Evolutionary conservation across 768 basidiomycete species (phyloP).

Genomic region (Lentinula guzmanii): DNA sequence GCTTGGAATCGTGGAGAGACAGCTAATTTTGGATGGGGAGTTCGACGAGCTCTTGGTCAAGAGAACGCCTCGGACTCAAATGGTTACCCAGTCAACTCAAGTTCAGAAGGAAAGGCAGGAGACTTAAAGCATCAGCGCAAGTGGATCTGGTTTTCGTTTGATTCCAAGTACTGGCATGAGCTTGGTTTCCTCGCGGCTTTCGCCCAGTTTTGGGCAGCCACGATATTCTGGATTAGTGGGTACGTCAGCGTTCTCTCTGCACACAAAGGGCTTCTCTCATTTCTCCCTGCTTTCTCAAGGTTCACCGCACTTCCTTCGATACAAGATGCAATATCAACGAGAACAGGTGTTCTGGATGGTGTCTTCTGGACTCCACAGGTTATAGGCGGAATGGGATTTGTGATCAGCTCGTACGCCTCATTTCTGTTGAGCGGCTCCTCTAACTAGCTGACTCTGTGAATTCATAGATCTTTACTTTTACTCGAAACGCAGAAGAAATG

Average conservation of each 20-base stretch:
- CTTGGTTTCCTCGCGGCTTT: constrained; percentile 44
- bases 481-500: constrained; percentile 50
- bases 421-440: background rate
- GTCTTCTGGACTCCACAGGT: constrained; percentile 62
- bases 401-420: constrained; percentile 34
- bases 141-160: constrained; percentile 34
- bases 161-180: constrained; percentile 32
- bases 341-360: constrained; percentile 31
- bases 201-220: constrained; percentile 48
- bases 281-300: constrained; percentile 8
- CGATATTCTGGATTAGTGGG: constrained; percentile 58
- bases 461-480: constrained; percentile 34
- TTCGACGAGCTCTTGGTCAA: constrained; percentile 15
- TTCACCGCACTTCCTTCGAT: constrained; percentile 32
- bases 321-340: constrained; percentile 21
- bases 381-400: constrained; percentile 53
- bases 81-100: constrained; percentile 15
- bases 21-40: constrained; percentile 29
- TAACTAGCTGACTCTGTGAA: background rate
- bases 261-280: background rate
- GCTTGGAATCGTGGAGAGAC: constrained; percentile 43
- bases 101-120: constrained; percentile 4
- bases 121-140: background rate
- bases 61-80: background rate
- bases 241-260: constrained; percentile 7